These are phyloP conservation scores for Aspergillus glaucus DNA, from an alignment of 2,329 filamentous ascomycete species.

Conservation along the genomic window DNA sequence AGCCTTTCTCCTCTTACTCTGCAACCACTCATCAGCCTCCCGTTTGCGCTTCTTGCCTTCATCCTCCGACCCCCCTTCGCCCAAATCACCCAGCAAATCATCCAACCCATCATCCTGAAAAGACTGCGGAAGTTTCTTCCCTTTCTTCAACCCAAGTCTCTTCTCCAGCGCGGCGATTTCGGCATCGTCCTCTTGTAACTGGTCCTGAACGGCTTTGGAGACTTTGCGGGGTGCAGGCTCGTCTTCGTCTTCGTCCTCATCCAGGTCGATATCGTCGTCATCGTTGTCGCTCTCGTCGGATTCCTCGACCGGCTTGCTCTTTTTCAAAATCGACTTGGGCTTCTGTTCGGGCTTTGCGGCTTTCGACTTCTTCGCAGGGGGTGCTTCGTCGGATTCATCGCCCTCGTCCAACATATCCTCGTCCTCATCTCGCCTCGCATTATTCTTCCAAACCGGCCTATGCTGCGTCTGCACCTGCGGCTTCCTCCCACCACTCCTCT, in stretches of 20 bases:
- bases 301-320: constrained; percentile 18
- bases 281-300: constrained; percentile 22
- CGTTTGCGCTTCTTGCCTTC: constrained; percentile 51
- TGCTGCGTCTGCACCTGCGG: constrained; percentile 23
- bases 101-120: constrained; percentile 80
- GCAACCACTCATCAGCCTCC: constrained; percentile 58
- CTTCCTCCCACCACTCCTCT: constrained; percentile 55
- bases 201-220: constrained; percentile 49
- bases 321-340: constrained; percentile 34
- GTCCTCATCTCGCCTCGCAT: constrained; percentile 9
- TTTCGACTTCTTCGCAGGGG: constrained; percentile 12
- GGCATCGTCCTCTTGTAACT: constrained; percentile 72
- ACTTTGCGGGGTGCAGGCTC: constrained; percentile 12
- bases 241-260: constrained; percentile 19
- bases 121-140: constrained; percentile 64
- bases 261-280: constrained; percentile 9
- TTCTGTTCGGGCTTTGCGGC: constrained; percentile 16
- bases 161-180: constrained; percentile 85
- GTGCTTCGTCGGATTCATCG: constrained; percentile 16
- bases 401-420: constrained; percentile 11
- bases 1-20: constrained; percentile 52
- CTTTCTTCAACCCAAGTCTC: constrained; percentile 74
- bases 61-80: constrained; percentile 46
- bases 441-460: not conserved
- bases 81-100: constrained; percentile 66